Percentiles rank a stretch among this genome's conserved stretches.
phyloP scores from a whole-genome alignment of 202 grass and related monocot genomes.

The Setaria viridis region DNA sequence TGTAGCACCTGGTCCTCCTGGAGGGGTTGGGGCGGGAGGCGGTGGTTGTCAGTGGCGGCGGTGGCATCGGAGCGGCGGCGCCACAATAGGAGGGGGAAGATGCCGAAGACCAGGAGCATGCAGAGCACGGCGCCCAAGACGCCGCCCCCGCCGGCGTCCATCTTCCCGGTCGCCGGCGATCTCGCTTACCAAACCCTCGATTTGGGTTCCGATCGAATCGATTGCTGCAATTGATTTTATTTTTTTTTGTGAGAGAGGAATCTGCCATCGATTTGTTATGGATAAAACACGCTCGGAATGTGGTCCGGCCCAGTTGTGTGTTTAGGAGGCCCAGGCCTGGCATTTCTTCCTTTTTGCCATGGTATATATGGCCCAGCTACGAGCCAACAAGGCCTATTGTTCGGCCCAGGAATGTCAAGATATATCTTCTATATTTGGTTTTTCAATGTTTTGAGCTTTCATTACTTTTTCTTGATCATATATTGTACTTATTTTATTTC shows the following conservation, averaged over 20 bases:
- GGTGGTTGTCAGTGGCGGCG: slow-evolving; percentile 40
- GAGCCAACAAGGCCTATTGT: neutral
- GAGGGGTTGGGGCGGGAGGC: slow-evolving; percentile 56
- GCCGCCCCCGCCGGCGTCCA: slow-evolving; percentile 59
- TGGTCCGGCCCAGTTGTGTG: neutral
- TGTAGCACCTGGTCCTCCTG: slow-evolving; percentile 77
- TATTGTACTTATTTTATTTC: too few species aligned
- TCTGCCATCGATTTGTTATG: neutral
- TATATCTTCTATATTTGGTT: neutral
- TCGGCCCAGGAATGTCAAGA: neutral
- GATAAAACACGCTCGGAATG: neutral
- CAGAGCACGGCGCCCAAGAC: slow-evolving; percentile 63
- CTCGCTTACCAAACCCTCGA: slow-evolving; percentile 9
- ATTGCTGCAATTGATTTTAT: neutral
- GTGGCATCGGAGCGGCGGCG: slow-evolving; percentile 66
- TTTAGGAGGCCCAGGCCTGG: neutral
- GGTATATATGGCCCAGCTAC: too few species aligned
- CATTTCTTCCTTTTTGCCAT: neutral
- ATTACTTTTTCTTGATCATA: neutral
- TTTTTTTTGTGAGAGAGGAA: neutral
- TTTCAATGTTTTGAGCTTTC: neutral
- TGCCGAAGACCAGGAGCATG: slow-evolving; percentile 61
- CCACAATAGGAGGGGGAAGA: slow-evolving; percentile 84
- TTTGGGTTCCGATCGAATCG: slow-evolving; percentile 11
- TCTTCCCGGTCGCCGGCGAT: slow-evolving; percentile 31